Percentiles rank a stretch among this genome's conserved stretches.
phyloP scores from a whole-genome alignment of 163 green algal genomes.

The Trebouxia gelatinosa region DNA sequence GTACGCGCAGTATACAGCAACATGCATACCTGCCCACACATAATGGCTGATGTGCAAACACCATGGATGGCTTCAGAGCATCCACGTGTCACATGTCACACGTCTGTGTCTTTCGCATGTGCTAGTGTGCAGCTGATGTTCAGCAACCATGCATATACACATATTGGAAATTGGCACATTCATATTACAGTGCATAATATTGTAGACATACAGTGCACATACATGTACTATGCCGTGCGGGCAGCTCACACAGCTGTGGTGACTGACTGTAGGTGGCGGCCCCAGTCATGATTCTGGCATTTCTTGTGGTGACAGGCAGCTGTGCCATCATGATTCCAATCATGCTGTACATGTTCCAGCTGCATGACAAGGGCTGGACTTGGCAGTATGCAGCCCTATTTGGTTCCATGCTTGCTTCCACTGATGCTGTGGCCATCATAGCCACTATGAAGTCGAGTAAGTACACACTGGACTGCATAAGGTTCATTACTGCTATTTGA shows the following conservation, averaged over 20 bases:
- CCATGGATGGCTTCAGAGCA: too few species aligned
- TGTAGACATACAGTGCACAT: background rate
- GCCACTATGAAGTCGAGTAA: constrained; percentile 64
- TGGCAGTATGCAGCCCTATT: constrained; percentile 87
- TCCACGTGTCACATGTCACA: too few species aligned
- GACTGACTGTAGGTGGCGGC: constrained; percentile 59
- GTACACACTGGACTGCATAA: background rate
- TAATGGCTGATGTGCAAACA: too few species aligned
- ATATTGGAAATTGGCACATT: too few species aligned
- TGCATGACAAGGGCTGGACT: constrained; percentile 62
- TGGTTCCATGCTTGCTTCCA: constrained; percentile 81
- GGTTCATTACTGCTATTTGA: background rate
- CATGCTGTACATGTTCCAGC: constrained; percentile 84
- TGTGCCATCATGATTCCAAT: constrained; percentile 74
- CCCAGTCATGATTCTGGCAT: constrained; percentile 79
- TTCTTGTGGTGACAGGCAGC: constrained; percentile 77
- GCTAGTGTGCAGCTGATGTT: too few species aligned
- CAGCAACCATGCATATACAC: too few species aligned
- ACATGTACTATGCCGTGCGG: background rate
- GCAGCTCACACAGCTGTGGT: too few species aligned
- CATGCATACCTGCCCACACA: too few species aligned
- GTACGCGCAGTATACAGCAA: too few species aligned
- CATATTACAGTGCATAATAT: background rate
- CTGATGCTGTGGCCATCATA: constrained; percentile 85
- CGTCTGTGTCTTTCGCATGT: too few species aligned